Evolutionary conservation across 2,329 filamentous ascomycete species (phyloP).

Genomic region (Ophiocordyceps australis): DNA sequence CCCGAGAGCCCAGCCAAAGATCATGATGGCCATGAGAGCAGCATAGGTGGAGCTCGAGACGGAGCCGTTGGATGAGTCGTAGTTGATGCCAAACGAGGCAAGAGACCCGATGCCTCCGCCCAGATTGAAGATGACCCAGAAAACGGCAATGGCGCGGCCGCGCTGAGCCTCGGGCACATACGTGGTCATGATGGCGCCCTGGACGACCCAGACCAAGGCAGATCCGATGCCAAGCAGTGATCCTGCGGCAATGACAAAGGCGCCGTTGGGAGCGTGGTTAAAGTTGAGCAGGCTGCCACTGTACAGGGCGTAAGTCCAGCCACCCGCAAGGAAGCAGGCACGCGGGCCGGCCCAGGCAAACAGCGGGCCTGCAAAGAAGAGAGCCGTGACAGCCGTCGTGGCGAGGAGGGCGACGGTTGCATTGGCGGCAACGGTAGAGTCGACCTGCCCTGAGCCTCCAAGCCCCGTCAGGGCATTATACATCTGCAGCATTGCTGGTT

Average conservation of each 20-base stretch:
- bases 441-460: constrained; percentile 25
- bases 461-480: constrained; percentile 26
- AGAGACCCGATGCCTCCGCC: constrained; percentile 25
- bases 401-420: constrained; percentile 23
- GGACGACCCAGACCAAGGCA: constrained; percentile 24
- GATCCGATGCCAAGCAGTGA: constrained; percentile 25
- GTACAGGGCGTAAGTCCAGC: constrained; percentile 26
- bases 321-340: constrained; percentile 21
- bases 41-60: constrained; percentile 31
- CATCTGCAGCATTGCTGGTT: constrained; percentile 14
- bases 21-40: constrained; percentile 27
- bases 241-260: constrained; percentile 24
- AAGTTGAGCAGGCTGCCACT: constrained; percentile 23
- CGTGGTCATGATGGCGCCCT: constrained; percentile 28
- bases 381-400: constrained; percentile 20
- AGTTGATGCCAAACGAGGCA: constrained; percentile 16
- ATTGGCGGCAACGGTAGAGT: constrained; percentile 24
- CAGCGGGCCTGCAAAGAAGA: constrained; percentile 24
- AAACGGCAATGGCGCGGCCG: constrained; percentile 21
- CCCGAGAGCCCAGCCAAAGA: constrained; percentile 26
- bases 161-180: constrained; percentile 16
- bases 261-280: constrained; percentile 18
- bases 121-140: constrained; percentile 28
- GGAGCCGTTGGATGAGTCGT: constrained; percentile 17
- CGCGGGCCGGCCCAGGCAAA: constrained; percentile 22